Conservation (phyloP, 768 basidiomycete species). For the Termitomyces heimii region DNA sequence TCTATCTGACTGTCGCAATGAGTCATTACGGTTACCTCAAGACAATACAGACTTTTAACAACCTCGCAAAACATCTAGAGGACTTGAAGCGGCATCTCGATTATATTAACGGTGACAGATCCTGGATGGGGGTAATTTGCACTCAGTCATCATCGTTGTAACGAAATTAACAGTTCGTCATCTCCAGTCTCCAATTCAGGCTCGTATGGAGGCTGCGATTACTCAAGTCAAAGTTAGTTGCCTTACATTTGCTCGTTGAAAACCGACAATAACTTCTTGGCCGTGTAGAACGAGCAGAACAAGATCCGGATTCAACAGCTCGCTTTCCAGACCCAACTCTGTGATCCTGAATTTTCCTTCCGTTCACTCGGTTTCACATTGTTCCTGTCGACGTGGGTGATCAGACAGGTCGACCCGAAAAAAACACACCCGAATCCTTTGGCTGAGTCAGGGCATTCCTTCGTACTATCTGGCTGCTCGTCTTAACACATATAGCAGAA, state of each 20-base stretch:
- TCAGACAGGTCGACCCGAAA: conserved; percentile 81
- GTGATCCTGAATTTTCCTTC: conserved; percentile 80
- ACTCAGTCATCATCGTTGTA: neutral
- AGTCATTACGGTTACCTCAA: conserved; percentile 85
- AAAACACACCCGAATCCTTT: conserved; percentile 66
- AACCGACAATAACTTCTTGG: neutral
- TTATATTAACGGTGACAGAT: conserved; percentile 65
- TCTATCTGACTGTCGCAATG: conserved; percentile 83
- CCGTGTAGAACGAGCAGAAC: conserved; percentile 55
- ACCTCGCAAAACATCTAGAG: conserved; percentile 67
- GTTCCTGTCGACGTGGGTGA: conserved; percentile 91
- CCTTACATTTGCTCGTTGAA: neutral
- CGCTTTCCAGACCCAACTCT: conserved; percentile 79
- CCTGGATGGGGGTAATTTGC: conserved; percentile 73
- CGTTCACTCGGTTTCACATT: conserved; percentile 78
- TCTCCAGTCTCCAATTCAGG: conserved; percentile 60
- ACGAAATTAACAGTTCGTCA: neutral
- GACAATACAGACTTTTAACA: conserved; percentile 72
- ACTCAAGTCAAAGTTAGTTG: conserved; percentile 64
- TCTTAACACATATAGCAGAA: conserved; percentile 34
- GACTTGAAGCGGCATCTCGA: conserved; percentile 77
- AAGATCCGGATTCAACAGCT: conserved; percentile 69
- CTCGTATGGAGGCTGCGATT: conserved; percentile 72
- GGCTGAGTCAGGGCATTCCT: conserved; percentile 49
- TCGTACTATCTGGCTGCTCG: neutral